Evolutionary conservation across 768 basidiomycete species (phyloP).

Genomic region (Calocybe indica): DNA sequence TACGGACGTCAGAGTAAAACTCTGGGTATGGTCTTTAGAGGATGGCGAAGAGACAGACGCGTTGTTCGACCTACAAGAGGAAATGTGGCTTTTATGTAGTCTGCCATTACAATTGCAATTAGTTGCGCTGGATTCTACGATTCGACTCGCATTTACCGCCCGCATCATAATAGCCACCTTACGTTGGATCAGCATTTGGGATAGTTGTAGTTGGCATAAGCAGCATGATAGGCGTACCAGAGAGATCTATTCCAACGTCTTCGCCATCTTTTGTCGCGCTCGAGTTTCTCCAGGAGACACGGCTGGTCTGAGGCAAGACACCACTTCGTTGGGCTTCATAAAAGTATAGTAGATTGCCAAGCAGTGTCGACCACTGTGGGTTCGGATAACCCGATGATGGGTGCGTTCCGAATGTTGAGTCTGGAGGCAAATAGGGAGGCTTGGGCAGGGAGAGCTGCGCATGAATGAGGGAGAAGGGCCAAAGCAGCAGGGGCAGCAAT

Average conservation of each 20-base stretch:
- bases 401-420: conserved; percentile 48
- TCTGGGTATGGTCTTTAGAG: conserved; percentile 30
- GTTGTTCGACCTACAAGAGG: conserved; percentile 53
- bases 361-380: conserved; percentile 73
- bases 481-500: conserved; percentile 14
- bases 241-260: conserved; percentile 69
- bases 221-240: conserved; percentile 32
- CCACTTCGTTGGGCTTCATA: conserved; percentile 92
- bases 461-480: conserved; percentile 18
- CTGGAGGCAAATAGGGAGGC: conserved; percentile 61
- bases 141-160: conserved; percentile 49
- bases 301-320: conserved; percentile 54
- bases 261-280: conserved; percentile 73
- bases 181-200: conserved; percentile 7
- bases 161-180: conserved; percentile 84
- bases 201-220: not conserved
- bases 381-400: conserved; percentile 51
- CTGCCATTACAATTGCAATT: conserved; percentile 26
- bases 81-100: conserved; percentile 86
- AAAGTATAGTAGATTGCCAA: conserved; percentile 81
- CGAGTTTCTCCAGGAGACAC: conserved; percentile 85
- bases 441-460: conserved; percentile 62
- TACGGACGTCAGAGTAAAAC: conserved; percentile 78
- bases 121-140: not conserved
- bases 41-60: not conserved